phyloP scores from a whole-genome alignment of 2,329 filamentous ascomycete species.

The Coleophoma eucalyptorum region DNA sequence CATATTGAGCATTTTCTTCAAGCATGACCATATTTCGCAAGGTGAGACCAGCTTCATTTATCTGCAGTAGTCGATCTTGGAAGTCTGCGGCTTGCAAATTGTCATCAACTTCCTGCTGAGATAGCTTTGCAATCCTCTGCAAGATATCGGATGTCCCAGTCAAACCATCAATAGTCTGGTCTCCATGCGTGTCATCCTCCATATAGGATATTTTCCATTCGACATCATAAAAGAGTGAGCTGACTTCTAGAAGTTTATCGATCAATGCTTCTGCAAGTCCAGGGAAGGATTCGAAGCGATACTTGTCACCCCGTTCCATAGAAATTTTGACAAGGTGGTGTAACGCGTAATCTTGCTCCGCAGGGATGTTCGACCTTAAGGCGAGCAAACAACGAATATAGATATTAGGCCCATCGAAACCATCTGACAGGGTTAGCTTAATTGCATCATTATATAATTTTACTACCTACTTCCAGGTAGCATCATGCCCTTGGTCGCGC shows the following conservation, averaged over 20 bases:
- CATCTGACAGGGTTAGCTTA: slow-evolving; percentile 28
- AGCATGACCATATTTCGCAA: slow-evolving; percentile 96
- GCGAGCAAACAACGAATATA: slow-evolving; percentile 86
- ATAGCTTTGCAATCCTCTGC: slow-evolving; percentile 64
- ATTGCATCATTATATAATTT: background rate
- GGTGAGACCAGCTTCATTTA: slow-evolving; percentile 84
- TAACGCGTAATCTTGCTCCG: slow-evolving; percentile 88
- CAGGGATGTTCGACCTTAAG: slow-evolving; percentile 71
- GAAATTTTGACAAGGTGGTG: slow-evolving; percentile 96
- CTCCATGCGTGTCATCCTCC: slow-evolving; percentile 48
- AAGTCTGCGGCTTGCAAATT: slow-evolving; percentile 68
- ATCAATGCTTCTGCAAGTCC: slow-evolving; percentile 84
- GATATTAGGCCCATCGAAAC: slow-evolving; percentile 79
- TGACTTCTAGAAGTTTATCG: slow-evolving; percentile 77
- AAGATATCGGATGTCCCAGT: slow-evolving; percentile 69
- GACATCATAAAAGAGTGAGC: slow-evolving; percentile 75
- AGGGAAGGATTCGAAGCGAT: slow-evolving; percentile 88
- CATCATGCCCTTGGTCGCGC: slow-evolving; percentile 47
- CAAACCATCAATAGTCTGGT: slow-evolving; percentile 60
- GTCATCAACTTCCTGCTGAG: slow-evolving; percentile 59
- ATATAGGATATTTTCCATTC: slow-evolving; percentile 76
- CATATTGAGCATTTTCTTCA: slow-evolving; percentile 79
- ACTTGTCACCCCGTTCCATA: slow-evolving; percentile 90
- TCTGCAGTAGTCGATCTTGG: slow-evolving; percentile 65
- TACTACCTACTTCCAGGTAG: slow-evolving; percentile 57